Base-by-base conservation (phyloP, 129 eudicot species). In the Flaveria linearis region DNA sequence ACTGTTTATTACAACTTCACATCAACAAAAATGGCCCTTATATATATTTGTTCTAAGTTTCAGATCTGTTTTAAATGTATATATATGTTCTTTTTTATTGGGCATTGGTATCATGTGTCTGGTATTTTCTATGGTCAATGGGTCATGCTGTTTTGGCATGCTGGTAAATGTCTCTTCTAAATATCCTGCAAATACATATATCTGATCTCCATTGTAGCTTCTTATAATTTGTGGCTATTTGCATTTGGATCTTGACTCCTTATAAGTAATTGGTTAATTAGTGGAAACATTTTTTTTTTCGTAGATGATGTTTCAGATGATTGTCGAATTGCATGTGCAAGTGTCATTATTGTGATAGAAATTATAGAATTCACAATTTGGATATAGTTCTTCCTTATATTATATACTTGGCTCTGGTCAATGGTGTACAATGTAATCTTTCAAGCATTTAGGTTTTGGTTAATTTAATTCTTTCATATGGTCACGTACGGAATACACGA, bases 1-100 rank as follows among this genome's bases (percentile, higher is more conserved):
- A 76, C 80, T 53, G 51, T 66, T 39, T 67, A 36, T 39, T 67
- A 36, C 66, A 28, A 64, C 14, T 65, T 76, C 30, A 67, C 63
- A 9, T 52, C 43, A 71, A n/a, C 47, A 63, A 28, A 17, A 1
- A 46, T 6, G 62, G 22, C 2, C 7, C 41, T 63, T 16, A n/a
- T n/a, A n/a, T n/a, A n/a, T n/a, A 16, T 9, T 75, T 62, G 61
- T 25, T 61, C 36, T 1, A 74, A 47, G 64, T 63, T 30, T 63
- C 65, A 76, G 73, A 76, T 76, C 80, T 76, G 64, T 64, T 49
- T 3, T 7, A 30, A 28, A 33, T 64, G 22, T 49, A 20, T 20
- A 14, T 49, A 20, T 20, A 14, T 46, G 13, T 45, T 36, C 41
- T 36, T 36, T 36, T 36, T 36, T 36, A 36, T 36, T 36, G 41